Evolutionary conservation across 2,329 filamentous ascomycete species (phyloP).

Genomic region (Colletotrichum aenigma): DNA sequence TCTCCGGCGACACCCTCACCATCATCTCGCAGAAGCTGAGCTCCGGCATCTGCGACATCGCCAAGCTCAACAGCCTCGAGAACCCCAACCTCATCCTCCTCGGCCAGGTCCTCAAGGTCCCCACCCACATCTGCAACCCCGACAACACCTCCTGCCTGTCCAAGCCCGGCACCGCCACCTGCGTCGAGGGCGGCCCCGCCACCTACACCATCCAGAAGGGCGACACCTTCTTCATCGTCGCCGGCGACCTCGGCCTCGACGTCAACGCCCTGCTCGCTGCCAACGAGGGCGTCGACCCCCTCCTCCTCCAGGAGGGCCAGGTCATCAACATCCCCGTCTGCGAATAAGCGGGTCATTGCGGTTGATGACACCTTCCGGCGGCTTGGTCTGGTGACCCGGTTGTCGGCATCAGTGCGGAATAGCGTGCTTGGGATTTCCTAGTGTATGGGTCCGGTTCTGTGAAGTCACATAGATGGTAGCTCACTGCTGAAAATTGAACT

Average conservation of each 20-base stretch:
- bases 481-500: not conserved
- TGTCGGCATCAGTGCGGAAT: not conserved
- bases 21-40: not conserved
- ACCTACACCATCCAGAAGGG: not conserved
- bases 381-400: not conserved
- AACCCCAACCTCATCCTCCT: not conserved
- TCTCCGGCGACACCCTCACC: conserved; percentile 2
- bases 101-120: not conserved
- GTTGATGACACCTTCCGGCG: not conserved
- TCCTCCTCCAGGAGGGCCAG: not conserved
- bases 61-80: not conserved
- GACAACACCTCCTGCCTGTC: conserved; percentile 16
- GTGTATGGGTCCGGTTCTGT: not conserved
- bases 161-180: not conserved
- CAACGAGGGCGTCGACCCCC: not conserved
- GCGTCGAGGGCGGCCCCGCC: not conserved
- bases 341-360: not conserved
- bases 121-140: conserved; percentile 1
- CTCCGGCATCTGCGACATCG: conserved; percentile 18
- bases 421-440: not conserved
- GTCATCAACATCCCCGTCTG: conserved; percentile 7
- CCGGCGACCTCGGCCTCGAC: not conserved
- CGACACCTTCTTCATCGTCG: conserved; percentile 8
- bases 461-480: not conserved
- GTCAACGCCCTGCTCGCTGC: not conserved